Percentiles rank a stretch among this genome's conserved stretches.
These are phyloP conservation scores for Aspergillus floridensis DNA, from an alignment of 2,329 filamentous ascomycete species.

Conservation along the genomic window DNA sequence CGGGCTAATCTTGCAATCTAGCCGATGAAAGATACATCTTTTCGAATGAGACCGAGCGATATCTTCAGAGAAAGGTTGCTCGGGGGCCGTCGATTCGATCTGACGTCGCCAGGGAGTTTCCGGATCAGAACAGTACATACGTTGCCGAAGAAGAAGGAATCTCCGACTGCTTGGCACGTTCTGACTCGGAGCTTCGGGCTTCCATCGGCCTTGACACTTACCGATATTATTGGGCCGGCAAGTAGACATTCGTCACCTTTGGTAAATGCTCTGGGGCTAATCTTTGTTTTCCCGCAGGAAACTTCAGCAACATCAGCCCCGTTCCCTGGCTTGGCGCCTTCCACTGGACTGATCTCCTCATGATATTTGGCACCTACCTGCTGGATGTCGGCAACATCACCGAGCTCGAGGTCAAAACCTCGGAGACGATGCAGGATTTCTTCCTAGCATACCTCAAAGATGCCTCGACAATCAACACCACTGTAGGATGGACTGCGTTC, in stretches of 20 bases:
- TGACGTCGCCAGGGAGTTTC: constrained; percentile 12
- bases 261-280: too few relatives aligned
- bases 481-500: constrained; percentile 15
- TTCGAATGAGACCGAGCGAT: constrained; percentile 23
- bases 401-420: constrained; percentile 17
- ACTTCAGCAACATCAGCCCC: constrained; percentile 43
- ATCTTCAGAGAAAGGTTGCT: not conserved
- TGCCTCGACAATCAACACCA: constrained; percentile 4
- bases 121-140: constrained; percentile 18
- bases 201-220: constrained; percentile 29
- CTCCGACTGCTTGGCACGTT: constrained; percentile 10
- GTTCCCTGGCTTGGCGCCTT: constrained; percentile 45
- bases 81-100: constrained; percentile 15
- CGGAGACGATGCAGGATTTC: constrained; percentile 24
- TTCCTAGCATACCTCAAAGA: constrained; percentile 25
- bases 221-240: constrained; percentile 43
- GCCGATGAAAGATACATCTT: constrained; percentile 30
- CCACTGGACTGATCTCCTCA: constrained; percentile 32
- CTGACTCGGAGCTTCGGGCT: constrained; percentile 8
- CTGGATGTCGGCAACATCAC: constrained; percentile 13
- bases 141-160: constrained; percentile 4
- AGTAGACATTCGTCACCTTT: constrained; percentile 5
- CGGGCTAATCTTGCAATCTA: not conserved
- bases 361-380: constrained; percentile 23
- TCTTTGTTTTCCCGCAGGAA: constrained; percentile 7